Evolutionary conservation across 805 yeast genomes (phyloP), one percentile per base, ranked within the genome.

Genomic region (Teunomyces pallodes): DNA sequence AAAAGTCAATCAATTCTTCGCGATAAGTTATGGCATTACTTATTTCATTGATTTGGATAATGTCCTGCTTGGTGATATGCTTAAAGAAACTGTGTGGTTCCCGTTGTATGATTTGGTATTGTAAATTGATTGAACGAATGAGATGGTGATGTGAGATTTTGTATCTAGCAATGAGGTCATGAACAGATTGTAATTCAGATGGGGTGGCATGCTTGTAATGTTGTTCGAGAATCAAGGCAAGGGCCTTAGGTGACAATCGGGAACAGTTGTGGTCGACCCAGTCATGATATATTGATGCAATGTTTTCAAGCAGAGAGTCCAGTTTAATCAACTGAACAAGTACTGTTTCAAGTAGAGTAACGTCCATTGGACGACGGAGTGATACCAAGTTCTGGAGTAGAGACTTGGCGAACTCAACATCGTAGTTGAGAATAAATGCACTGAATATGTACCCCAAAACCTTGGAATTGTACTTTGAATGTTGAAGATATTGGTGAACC

Each of bases 271-370:
- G 59, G 36, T 59, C 51, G 1, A 58, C 44, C 77, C 77, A 73
- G 6, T 54, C 45, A 13, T 58, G 54, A 31, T 65, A 51, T 3
- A 65, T 41, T 5, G 45, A 54, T 5, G 50, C 43, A 16, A 65
- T 20, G 36, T 67, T 64, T 29, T 68, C 74, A 48, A 69, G 69
- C 13, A 70, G 45, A 1, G 72, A 58, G 33, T 61, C 70, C 3
- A 57, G 60, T 35, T 57, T 51, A 10, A 62, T 51, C 36, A 69
- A 55, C 44, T 60, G 60, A 16, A 43, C 45, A 7, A 70, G 45
- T 6, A 65, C 54, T 2, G 64, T 50, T 10, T 71, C 66, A 3
- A 73, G 49, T 5, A 72, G 51, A 1, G 52, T 26, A 4, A 61
- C 55, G 9, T 64, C 60, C 14, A 70, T 47, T 5, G 54, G 62